A percentile compares a stretch with the other conserved stretches of the same genome.
phyloP scores from a whole-genome alignment of 2,329 filamentous ascomycete genomes.

The Pseudogymnoascus sp. region DNA sequence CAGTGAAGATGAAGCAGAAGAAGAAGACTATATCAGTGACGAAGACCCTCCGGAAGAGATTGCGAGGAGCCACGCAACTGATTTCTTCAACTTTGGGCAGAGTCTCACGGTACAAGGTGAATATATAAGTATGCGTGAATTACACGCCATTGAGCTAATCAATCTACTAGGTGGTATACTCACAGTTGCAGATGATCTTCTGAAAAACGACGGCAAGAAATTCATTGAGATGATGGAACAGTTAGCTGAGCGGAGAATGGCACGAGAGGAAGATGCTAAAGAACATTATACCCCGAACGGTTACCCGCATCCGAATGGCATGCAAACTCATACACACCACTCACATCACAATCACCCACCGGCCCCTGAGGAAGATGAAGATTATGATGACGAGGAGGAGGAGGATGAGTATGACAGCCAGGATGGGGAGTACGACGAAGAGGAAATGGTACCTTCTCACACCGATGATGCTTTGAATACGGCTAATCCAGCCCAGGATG shows the following conservation, averaged over 20 bases:
- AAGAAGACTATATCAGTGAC: conserved; percentile 61
- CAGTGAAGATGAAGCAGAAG: conserved; percentile 39
- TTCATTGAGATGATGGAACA: conserved; percentile 99
- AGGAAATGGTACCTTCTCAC: conserved; percentile 51
- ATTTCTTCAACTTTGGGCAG: conserved; percentile 97
- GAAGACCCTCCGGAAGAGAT: conserved; percentile 48
- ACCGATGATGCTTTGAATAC: conserved; percentile 14
- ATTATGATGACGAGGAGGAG: conserved; percentile 58
- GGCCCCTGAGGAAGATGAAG: conserved; percentile 64
- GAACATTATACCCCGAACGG: conserved; percentile 50
- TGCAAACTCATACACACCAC: conserved; percentile 33
- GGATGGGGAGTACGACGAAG: conserved; percentile 65
- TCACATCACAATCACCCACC: conserved; percentile 47
- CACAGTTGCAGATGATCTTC: conserved; percentile 93
- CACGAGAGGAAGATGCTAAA: conserved; percentile 83
- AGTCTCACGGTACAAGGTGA: conserved; percentile 82
- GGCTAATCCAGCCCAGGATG: conserved; percentile 55
- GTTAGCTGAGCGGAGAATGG: conserved; percentile 93
- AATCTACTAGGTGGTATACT: conserved; percentile 76
- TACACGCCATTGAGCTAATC: conserved; percentile 9
- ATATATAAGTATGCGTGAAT: conserved; percentile 13
- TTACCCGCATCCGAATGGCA: conserved; percentile 49
- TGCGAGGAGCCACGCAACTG: conserved; percentile 60
- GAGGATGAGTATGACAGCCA: conserved; percentile 55
- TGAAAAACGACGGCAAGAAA: conserved; percentile 98